Percentiles rank a stretch among this genome's conserved stretches.
These are phyloP conservation scores for Blechomonas ayalai DNA, from an alignment of 208 protist genomes.

Conservation along the genomic window DNA sequence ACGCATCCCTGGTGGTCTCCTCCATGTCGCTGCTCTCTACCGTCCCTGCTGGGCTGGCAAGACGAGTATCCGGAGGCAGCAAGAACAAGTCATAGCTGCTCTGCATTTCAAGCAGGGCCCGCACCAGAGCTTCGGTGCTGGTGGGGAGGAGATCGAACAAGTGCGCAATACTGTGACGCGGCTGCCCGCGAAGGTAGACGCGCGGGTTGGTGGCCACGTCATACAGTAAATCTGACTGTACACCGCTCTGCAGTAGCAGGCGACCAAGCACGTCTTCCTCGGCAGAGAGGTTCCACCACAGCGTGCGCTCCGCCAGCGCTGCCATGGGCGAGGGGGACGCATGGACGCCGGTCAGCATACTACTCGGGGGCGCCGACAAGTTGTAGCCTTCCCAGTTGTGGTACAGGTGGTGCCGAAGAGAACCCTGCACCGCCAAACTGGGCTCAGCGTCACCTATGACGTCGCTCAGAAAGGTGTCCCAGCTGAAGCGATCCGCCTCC, in stretches of 20 bases:
- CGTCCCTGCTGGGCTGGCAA: background rate
- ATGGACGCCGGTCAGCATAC: conserved; percentile 71
- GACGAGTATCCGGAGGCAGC: conserved; percentile 1
- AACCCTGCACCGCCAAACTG: conserved; percentile 13
- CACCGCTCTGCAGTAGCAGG: conserved; percentile 46
- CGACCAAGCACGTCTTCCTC: conserved; percentile 64
- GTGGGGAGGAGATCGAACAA: conserved; percentile 14
- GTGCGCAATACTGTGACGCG: conserved; percentile 12
- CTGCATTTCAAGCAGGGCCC: conserved; percentile 3
- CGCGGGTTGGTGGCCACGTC: conserved; percentile 36
- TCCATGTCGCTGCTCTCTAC: background rate
- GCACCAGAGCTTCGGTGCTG: conserved; percentile 3
- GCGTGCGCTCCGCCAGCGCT: conserved; percentile 70
- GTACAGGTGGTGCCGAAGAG: conserved; percentile 45
- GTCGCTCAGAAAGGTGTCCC: conserved; percentile 35
- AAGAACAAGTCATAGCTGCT: conserved; percentile 2
- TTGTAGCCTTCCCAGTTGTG: conserved; percentile 53
- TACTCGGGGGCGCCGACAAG: conserved; percentile 43
- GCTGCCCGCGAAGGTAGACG: conserved; percentile 25
- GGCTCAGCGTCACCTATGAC: conserved; percentile 72
- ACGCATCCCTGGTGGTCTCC: conserved; percentile 2
- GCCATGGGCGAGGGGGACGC: conserved; percentile 64
- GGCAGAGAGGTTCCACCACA: conserved; percentile 44
- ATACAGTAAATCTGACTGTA: conserved; percentile 31
- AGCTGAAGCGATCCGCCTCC: conserved; percentile 42